Evolutionary conservation across 805 yeast species (phyloP).

Genomic region (Candida ovalis): DNA sequence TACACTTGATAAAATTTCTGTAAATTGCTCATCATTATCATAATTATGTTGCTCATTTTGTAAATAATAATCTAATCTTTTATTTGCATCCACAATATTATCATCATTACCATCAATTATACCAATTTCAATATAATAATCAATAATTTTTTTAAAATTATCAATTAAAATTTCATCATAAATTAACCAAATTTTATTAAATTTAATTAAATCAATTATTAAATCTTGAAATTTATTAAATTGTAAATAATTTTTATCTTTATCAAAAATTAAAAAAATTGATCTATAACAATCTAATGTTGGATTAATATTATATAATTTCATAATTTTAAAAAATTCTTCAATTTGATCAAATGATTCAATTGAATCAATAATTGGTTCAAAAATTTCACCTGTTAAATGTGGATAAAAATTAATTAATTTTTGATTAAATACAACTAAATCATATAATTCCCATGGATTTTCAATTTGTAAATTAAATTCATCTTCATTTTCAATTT

Average conservation of each 20-base stretch:
- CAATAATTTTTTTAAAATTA: constrained; percentile 7
- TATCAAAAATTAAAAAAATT: constrained; percentile 5
- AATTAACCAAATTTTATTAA: constrained; percentile 5
- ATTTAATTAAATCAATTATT: constrained; percentile 7
- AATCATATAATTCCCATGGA: constrained; percentile 24
- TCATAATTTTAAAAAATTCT: constrained; percentile 5
- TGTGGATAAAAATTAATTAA: constrained; percentile 21
- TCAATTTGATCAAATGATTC: constrained; percentile 9
- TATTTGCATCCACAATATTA: constrained; percentile 6
- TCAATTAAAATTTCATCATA: constrained; percentile 9
- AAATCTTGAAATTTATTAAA: constrained; percentile 13
- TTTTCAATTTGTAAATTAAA: constrained; percentile 15
- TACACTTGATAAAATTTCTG: constrained; percentile 6
- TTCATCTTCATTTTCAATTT: constrained; percentile 9
- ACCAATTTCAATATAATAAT: constrained; percentile 10
- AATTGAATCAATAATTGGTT: constrained; percentile 12
- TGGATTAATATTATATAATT: constrained; percentile 4
- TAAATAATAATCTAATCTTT: constrained; percentile 8
- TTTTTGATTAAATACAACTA: constrained; percentile 15
- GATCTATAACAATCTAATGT: constrained; percentile 4
- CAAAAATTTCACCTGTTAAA: constrained; percentile 13
- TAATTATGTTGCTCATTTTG: constrained; percentile 10
- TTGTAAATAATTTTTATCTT: constrained; percentile 3
- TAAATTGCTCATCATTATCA: constrained; percentile 2
- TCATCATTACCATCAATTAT: constrained; percentile 12